Evolutionary conservation across 352 stramenopile species (phyloP).

Genomic region (Phytophthora cactorum): DNA sequence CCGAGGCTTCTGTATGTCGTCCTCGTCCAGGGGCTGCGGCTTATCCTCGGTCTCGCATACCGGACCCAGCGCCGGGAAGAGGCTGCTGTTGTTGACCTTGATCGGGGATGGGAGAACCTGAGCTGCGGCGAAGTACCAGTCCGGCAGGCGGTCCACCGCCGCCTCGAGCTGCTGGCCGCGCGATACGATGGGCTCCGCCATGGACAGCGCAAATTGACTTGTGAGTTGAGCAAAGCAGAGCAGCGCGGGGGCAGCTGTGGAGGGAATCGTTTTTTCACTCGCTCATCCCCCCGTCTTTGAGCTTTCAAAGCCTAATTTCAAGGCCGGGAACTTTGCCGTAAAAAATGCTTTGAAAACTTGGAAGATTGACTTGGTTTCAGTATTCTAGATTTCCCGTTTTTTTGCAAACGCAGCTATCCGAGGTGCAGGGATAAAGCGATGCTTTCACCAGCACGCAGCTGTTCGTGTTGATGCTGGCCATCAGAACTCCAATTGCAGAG

Average conservation of each 20-base stretch:
- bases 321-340: background rate
- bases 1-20: slow-evolving; percentile 26
- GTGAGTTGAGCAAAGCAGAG: slow-evolving; percentile 31
- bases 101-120: slow-evolving; percentile 23
- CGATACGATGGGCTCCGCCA: slow-evolving; percentile 41
- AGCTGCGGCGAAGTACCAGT: slow-evolving; percentile 66
- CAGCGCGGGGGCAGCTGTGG: slow-evolving; percentile 22
- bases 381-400: slow-evolving; percentile 4
- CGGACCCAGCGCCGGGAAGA: slow-evolving; percentile 32
- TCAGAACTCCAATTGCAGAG: background rate
- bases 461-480: slow-evolving; percentile 12
- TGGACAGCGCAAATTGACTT: slow-evolving; percentile 35
- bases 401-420: slow-evolving; percentile 2
- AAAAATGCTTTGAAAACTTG: slow-evolving; percentile 11
- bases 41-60: slow-evolving; percentile 46
- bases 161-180: slow-evolving; percentile 72
- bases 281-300: slow-evolving; percentile 34
- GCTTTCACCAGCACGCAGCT: slow-evolving; percentile 18
- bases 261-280: slow-evolving; percentile 13
- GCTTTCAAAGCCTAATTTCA: slow-evolving; percentile 19
- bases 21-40: slow-evolving; percentile 39
- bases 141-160: slow-evolving; percentile 66
- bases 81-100: slow-evolving; percentile 17
- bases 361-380: slow-evolving; percentile 16
- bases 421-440: slow-evolving; percentile 13